phyloP scores from a whole-genome alignment of 2,329 filamentous ascomycete genomes.

The Sporothrix globosa region DNA sequence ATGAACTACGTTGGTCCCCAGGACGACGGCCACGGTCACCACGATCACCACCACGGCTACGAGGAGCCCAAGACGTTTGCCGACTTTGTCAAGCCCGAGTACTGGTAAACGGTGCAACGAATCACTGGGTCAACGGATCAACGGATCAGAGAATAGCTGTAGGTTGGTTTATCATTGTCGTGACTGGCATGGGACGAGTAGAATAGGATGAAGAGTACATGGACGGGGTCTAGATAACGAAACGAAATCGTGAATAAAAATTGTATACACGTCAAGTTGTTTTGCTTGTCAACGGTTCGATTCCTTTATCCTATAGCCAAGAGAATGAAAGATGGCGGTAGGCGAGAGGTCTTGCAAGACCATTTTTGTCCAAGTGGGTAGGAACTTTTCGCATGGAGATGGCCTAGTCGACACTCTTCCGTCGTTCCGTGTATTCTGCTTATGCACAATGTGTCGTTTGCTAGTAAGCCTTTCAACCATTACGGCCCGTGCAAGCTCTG shows the following conservation, averaged over 20 bases:
- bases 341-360: no score
- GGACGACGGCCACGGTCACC: slow-evolving; percentile 67
- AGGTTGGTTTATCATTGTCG: neutral
- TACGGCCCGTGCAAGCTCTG: no score
- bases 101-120: slow-evolving; percentile 64
- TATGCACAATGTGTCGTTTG: no score
- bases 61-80: slow-evolving; percentile 95
- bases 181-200: neutral
- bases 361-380: no score
- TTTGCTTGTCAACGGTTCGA: neutral
- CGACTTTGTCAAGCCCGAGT: slow-evolving; percentile 93
- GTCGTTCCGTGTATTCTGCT: no score
- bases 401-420: no score
- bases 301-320: no score
- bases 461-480: no score
- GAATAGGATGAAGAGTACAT: slow-evolving; percentile 4
- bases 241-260: slow-evolving; percentile 11
- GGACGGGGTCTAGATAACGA: neutral
- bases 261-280: neutral
- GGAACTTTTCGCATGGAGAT: no score
- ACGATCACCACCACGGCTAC: slow-evolving; percentile 62
- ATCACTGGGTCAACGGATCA: neutral
- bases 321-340: no score
- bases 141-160: no score
- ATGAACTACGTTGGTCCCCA: slow-evolving; percentile 92